phyloP scores from a whole-genome alignment of 192 early-diverging fungal species.

The Coemansia sp. region DNA sequence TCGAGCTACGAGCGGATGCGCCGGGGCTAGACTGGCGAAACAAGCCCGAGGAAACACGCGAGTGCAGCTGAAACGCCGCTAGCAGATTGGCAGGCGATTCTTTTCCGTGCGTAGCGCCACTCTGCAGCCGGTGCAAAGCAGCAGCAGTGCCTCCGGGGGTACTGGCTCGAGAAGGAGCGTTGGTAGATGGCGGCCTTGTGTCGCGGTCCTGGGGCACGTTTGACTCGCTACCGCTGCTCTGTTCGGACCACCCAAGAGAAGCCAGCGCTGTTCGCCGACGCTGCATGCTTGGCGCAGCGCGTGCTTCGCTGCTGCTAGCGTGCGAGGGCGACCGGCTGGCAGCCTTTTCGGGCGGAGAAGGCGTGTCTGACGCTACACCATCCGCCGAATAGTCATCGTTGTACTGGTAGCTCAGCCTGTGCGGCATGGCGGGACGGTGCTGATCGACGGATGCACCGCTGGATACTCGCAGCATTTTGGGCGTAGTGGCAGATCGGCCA shows the following conservation, averaged over 20 bases:
- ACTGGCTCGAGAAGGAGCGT: slow-evolving; percentile 3
- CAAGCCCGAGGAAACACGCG: slow-evolving; percentile 20
- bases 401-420: slow-evolving; percentile 26
- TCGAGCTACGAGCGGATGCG: slow-evolving; percentile 40
- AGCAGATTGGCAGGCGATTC: slow-evolving; percentile 28
- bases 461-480: slow-evolving; percentile 25
- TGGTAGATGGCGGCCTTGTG: background rate
- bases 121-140: slow-evolving; percentile 8
- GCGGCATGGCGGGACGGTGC: slow-evolving; percentile 9
- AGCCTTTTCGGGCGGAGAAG: slow-evolving; percentile 29
- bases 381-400: slow-evolving; percentile 1
- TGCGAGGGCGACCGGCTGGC: slow-evolving; percentile 14
- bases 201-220: background rate
- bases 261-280: slow-evolving; percentile 38
- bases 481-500: slow-evolving; percentile 5
- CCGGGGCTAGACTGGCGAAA: slow-evolving; percentile 19
- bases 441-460: slow-evolving; percentile 2
- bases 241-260: slow-evolving; percentile 25
- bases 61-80: slow-evolving; percentile 25
- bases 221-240: slow-evolving; percentile 1
- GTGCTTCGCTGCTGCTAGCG: slow-evolving; percentile 2
- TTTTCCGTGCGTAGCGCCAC: background rate
- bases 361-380: slow-evolving; percentile 16
- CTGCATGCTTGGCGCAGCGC: slow-evolving; percentile 37
- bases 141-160: slow-evolving; percentile 8